A percentile compares a stretch with the other conserved stretches of the same genome.
phyloP scores from a whole-genome alignment of 495 filamentous ascomycete species.

The Glarea lozoyensis region DNA sequence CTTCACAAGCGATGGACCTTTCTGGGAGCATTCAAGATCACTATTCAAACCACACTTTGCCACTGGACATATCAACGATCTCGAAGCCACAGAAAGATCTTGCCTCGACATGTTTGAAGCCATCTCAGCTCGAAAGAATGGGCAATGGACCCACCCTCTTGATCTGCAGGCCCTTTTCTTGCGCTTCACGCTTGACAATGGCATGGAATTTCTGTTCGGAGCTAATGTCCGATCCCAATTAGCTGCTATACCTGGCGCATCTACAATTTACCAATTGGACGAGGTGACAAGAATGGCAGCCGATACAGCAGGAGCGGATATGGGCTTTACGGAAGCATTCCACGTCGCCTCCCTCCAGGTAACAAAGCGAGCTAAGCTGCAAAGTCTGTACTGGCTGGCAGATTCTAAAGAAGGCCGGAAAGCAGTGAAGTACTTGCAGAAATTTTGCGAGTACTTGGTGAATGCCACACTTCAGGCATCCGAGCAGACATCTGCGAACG shows the following conservation, averaged over 20 bases:
- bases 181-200: background rate
- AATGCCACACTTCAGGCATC: background rate
- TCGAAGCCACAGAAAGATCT: slow-evolving; percentile 42
- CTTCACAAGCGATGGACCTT: background rate
- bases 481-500: background rate
- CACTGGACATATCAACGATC: background rate
- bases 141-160: slow-evolving; percentile 26
- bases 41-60: background rate
- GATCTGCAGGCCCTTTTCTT: slow-evolving; percentile 54
- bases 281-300: background rate
- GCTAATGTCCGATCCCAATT: background rate
- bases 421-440: background rate
- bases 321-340: background rate
- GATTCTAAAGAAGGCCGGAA: background rate
- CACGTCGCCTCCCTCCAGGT: background rate
- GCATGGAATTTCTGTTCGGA: background rate
- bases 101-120: slow-evolving; percentile 29
- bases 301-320: background rate
- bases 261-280: background rate
- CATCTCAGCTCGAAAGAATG: slow-evolving; percentile 27
- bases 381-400: background rate
- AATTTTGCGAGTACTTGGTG: background rate
- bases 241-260: background rate
- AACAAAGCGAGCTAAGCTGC: background rate
- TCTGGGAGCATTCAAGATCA: background rate